Evolutionary conservation across 352 stramenopile species (phyloP).

Genomic region (Thraustotheca clavata): DNA sequence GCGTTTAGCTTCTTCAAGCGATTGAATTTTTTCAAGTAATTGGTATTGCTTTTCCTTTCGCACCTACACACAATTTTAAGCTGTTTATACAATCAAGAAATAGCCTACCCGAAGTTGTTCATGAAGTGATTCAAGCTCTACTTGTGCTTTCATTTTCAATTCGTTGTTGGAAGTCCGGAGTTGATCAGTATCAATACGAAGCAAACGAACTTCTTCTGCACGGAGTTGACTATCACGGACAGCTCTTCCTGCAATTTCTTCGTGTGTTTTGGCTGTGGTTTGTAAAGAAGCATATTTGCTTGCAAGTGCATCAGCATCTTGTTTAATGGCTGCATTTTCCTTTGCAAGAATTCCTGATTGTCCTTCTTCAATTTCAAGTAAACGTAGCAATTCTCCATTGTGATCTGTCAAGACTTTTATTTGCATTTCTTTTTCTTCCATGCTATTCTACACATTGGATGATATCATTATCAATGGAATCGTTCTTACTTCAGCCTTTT

Average conservation of each 20-base stretch:
- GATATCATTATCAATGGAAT: neutral
- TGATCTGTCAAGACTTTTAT: conserved; percentile 92
- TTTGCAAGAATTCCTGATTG: conserved; percentile 58
- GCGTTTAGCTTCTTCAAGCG: conserved; percentile 89
- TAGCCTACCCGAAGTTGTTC: conserved; percentile 86
- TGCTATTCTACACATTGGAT: conserved; percentile 29
- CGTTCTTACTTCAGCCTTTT: conserved; percentile 29
- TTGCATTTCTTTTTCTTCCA: conserved; percentile 90
- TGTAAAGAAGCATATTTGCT: conserved; percentile 86
- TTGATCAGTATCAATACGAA: conserved; percentile 71
- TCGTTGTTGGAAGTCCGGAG: conserved; percentile 90
- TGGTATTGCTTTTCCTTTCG: conserved; percentile 98
- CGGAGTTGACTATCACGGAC: conserved; percentile 88
- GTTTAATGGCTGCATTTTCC: conserved; percentile 45
- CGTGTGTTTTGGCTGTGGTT: conserved; percentile 87
- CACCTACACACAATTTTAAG: conserved; percentile 21
- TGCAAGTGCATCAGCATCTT: conserved; percentile 79
- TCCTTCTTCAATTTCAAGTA: conserved; percentile 92
- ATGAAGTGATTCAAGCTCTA: conserved; percentile 93
- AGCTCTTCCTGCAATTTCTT: conserved; percentile 84
- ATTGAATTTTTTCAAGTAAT: conserved; percentile 93
- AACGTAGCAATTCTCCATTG: conserved; percentile 91
- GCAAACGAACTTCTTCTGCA: conserved; percentile 85
- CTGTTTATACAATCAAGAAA: neutral
- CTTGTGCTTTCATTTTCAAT: conserved; percentile 91